A percentile compares a stretch with the other conserved stretches of the same genome.
Evolutionary conservation across 129 eudicot species (phyloP).

Genomic region (Silybum marianum): DNA sequence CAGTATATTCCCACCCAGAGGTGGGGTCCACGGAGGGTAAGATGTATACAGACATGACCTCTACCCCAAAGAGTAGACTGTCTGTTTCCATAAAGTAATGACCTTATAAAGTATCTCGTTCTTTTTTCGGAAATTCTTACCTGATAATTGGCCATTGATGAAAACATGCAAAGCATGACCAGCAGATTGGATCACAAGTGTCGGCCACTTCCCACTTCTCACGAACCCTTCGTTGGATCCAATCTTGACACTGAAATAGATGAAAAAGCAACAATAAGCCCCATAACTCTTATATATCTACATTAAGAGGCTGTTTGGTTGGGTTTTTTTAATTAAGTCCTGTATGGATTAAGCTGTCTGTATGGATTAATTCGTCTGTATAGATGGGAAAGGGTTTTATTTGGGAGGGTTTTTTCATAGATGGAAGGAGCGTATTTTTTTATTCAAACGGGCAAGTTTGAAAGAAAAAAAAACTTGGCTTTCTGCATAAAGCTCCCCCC

Average conservation of each 20-base stretch:
- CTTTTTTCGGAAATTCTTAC: constrained; percentile 29
- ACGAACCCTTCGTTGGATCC: constrained; percentile 69
- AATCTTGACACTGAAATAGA: constrained; percentile 53
- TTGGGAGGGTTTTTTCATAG: too few species aligned
- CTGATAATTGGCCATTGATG: constrained; percentile 75
- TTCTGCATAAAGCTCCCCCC: too few species aligned
- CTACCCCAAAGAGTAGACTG: neutral
- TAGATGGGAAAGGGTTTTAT: too few species aligned
- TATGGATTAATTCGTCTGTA: too few species aligned
- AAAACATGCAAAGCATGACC: constrained; percentile 93
- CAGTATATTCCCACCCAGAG: neutral
- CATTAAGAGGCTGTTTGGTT: neutral
- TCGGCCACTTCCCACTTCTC: constrained; percentile 62
- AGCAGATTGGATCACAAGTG: constrained; percentile 77
- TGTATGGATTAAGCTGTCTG: too few species aligned
- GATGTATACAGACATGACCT: neutral
- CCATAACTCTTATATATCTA: neutral
- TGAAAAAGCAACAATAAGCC: neutral
- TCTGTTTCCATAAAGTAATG: neutral
- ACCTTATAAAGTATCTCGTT: neutral
- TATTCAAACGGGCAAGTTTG: too few species aligned
- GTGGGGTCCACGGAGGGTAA: neutral
- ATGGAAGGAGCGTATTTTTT: too few species aligned
- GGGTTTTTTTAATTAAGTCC: too few species aligned
- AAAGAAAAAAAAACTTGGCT: too few species aligned